Evolutionary conservation across 345 rosid genomes (phyloP).

Genomic region (Luvunga scandens): DNA sequence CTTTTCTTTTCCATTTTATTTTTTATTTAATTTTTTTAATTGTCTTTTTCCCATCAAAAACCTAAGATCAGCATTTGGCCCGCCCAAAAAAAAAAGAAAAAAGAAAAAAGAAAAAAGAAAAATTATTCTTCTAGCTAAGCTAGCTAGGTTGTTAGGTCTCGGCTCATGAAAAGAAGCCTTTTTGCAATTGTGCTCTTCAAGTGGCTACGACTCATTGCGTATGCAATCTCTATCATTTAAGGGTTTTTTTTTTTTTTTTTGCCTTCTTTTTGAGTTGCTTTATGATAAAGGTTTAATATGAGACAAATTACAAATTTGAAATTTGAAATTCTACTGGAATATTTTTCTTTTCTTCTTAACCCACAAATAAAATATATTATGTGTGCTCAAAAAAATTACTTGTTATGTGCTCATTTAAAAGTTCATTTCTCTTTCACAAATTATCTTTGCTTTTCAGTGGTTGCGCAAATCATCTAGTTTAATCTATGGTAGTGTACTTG

Average conservation of each 20-base stretch:
- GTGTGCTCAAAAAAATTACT: neutral
- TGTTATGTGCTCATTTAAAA: neutral
- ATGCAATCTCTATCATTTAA: neutral
- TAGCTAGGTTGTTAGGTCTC: neutral
- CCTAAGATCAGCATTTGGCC: neutral
- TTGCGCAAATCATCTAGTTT: no score
- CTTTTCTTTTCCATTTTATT: neutral
- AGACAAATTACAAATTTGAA: neutral
- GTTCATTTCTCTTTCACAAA: no score
- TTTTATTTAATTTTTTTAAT: neutral
- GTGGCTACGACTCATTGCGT: neutral
- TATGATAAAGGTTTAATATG: neutral
- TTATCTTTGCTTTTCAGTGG: no score
- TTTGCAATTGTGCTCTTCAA: neutral
- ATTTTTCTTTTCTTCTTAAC: neutral
- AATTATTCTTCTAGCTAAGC: neutral
- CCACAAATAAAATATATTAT: no score
- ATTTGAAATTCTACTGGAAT: neutral
- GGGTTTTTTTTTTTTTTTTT: neutral
- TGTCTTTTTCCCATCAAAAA: slow-evolving; percentile 3
- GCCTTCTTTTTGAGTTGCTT: neutral
- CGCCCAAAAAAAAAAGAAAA: neutral
- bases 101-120: neutral
- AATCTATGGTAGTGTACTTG: no score
- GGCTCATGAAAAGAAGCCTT: neutral